These are phyloP conservation scores for Melaleuca alternifolia DNA, from an alignment of 345 rosid genomes.

Conservation along the genomic window DNA sequence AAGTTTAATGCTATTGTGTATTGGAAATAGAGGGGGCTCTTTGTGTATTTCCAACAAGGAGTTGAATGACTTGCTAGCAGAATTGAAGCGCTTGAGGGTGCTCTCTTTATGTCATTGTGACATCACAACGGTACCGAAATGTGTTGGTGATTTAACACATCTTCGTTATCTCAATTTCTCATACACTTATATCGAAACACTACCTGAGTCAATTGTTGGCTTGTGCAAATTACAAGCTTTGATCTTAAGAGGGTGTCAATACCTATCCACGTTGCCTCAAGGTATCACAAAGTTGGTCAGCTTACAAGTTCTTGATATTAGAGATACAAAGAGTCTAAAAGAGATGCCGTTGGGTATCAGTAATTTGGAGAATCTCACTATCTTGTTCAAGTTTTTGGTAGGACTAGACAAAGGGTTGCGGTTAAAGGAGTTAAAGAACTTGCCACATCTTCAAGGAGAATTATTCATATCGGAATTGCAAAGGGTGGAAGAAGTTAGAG, in stretches of 20 bases:
- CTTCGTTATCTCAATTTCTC: background rate
- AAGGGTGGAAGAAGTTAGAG: too few relatives aligned
- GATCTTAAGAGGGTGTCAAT: background rate
- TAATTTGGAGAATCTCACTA: background rate
- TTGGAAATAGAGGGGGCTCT: background rate
- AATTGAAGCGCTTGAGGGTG: background rate
- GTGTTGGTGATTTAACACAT: background rate
- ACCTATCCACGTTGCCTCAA: background rate
- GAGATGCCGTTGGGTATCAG: accelerated
- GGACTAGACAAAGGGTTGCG: background rate
- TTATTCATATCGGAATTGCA: too few relatives aligned
- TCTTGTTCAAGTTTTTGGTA: background rate
- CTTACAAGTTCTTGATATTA: background rate
- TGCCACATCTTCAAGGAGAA: too few relatives aligned
- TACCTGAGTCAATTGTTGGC: accelerated
- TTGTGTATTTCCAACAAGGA: background rate
- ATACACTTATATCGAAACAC: accelerated
- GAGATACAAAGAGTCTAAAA: accelerated
- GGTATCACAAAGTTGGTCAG: background rate
- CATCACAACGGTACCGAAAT: background rate
- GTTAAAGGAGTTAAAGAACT: too few relatives aligned
- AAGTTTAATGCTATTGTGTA: too few relatives aligned
- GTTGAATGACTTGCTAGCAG: background rate
- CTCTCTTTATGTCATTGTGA: background rate
- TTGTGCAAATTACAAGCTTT: background rate